A percentile compares a stretch with the other conserved stretches of the same genome.
Evolutionary conservation across 2,329 filamentous ascomycete genomes (phyloP).

Genomic region (Aspergillus sergii): DNA sequence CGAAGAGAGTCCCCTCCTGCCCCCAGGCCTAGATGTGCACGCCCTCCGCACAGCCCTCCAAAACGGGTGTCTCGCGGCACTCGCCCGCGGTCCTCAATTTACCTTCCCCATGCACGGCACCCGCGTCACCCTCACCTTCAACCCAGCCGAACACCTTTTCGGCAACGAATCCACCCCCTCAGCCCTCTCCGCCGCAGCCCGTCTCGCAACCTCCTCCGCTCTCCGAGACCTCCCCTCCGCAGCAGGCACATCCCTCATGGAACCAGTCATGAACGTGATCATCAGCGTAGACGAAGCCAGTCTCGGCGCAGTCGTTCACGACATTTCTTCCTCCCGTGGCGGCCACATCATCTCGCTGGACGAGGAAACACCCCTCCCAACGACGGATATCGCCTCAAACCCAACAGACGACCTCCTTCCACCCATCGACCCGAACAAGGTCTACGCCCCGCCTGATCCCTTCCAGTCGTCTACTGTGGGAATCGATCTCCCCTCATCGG

Average conservation of each 20-base stretch:
- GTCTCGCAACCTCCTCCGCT: slow-evolving; percentile 68
- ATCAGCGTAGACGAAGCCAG: slow-evolving; percentile 83
- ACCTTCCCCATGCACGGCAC: slow-evolving; percentile 79
- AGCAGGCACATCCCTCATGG: slow-evolving; percentile 71
- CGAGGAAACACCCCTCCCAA: slow-evolving; percentile 43
- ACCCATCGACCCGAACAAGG: slow-evolving; percentile 68
- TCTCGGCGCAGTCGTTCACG: slow-evolving; percentile 80
- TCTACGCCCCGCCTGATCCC: slow-evolving; percentile 88
- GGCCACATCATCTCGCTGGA: slow-evolving; percentile 74
- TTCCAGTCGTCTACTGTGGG: slow-evolving; percentile 52
- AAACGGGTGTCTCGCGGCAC: slow-evolving; percentile 79
- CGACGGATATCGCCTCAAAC: slow-evolving; percentile 28
- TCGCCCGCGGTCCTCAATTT: slow-evolving; percentile 81
- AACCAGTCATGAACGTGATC: slow-evolving; percentile 88
- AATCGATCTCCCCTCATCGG: slow-evolving; percentile 29
- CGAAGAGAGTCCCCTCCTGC: slow-evolving; percentile 53
- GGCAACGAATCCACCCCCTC: slow-evolving; percentile 67
- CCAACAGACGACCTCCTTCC: slow-evolving; percentile 34
- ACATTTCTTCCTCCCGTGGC: slow-evolving; percentile 73
- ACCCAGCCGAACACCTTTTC: slow-evolving; percentile 66
- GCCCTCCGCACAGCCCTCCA: slow-evolving; percentile 60
- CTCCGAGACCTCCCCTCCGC: slow-evolving; percentile 57
- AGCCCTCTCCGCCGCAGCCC: slow-evolving; percentile 68
- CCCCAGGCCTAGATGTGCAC: slow-evolving; percentile 55
- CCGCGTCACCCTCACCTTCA: slow-evolving; percentile 69